These are phyloP conservation scores for Groenewaldozyma sp. DNA, from an alignment of 1,139 yeast species.

Conservation along the genomic window DNA sequence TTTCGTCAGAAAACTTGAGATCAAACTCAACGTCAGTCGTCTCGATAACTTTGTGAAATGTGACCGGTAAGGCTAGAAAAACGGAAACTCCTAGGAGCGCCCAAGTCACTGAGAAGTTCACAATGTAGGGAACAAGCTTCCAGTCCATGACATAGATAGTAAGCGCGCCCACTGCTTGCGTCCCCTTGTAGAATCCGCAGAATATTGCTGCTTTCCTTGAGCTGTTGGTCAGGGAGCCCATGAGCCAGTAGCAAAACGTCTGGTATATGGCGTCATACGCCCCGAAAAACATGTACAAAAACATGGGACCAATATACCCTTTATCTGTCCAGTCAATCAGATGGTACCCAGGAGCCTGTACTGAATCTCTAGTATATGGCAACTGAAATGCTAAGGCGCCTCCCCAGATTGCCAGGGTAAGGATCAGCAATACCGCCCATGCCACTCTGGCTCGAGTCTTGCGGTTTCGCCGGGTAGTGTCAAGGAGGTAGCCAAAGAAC, in stretches of 20 bases:
- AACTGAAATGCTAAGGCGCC: constrained; percentile 50
- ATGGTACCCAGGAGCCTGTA: constrained; percentile 37
- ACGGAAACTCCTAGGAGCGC: no score
- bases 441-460: constrained; percentile 39
- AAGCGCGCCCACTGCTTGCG: no score
- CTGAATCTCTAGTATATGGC: constrained; percentile 40
- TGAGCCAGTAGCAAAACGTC: constrained; percentile 40
- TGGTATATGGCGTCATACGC: constrained; percentile 46
- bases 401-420: constrained; percentile 40
- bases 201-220: constrained; percentile 44
- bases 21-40: no score
- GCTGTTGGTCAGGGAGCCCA: constrained; percentile 47
- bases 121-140: no score
- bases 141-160: no score
- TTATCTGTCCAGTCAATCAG: constrained; percentile 33
- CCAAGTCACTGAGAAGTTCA: no score
- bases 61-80: neutral
- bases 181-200: constrained; percentile 50
- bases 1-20: no score
- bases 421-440: constrained; percentile 36
- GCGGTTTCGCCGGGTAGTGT: constrained; percentile 35
- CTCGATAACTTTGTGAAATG: neutral
- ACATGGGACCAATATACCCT: constrained; percentile 48
- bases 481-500: constrained; percentile 38
- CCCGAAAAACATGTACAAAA: constrained; percentile 43